Conservation (phyloP, 2,329 filamentous ascomycete genomes). For the Colletotrichum sojae region DNA sequence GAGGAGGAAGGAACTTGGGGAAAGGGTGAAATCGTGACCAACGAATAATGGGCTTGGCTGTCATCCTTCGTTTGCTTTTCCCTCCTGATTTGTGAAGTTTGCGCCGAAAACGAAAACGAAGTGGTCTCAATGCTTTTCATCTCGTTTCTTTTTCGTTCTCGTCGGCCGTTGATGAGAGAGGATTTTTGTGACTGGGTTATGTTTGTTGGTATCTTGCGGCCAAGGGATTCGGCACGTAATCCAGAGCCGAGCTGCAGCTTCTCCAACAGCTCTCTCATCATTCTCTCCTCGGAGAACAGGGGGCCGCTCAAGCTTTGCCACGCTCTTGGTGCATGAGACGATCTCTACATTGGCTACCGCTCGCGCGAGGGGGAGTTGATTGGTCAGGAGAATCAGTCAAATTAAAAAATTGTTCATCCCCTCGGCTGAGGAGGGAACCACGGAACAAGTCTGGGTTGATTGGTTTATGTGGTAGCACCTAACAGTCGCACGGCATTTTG, state of each 20-base stretch:
- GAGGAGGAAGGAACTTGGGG: too few species aligned
- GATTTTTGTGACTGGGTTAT: background rate
- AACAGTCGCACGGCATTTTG: conserved; percentile 4
- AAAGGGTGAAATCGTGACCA: too few species aligned
- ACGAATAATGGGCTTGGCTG: background rate
- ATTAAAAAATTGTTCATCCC: background rate
- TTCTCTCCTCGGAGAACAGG: background rate
- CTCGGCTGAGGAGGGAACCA: background rate
- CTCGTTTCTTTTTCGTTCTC: background rate
- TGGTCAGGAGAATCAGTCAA: background rate
- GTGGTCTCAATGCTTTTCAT: background rate
- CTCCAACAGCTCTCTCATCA: background rate
- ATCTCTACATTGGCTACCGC: conserved; percentile 9
- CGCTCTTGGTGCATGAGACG: conserved; percentile 1
- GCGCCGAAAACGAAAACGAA: conserved; percentile 21
- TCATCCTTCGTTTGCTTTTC: background rate
- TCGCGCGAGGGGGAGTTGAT: too few species aligned
- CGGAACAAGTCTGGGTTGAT: too few species aligned
- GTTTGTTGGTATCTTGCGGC: background rate
- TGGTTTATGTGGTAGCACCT: too few species aligned
- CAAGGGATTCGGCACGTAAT: background rate
- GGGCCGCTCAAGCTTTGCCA: conserved; percentile 23
- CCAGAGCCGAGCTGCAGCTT: background rate
- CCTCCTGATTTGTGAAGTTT: background rate
- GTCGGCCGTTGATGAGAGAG: too few species aligned